Percentiles rank a stretch among this genome's conserved stretches.
Evolutionary conservation across 768 basidiomycete genomes (phyloP).

Genomic region (Austroboletus eburneus): DNA sequence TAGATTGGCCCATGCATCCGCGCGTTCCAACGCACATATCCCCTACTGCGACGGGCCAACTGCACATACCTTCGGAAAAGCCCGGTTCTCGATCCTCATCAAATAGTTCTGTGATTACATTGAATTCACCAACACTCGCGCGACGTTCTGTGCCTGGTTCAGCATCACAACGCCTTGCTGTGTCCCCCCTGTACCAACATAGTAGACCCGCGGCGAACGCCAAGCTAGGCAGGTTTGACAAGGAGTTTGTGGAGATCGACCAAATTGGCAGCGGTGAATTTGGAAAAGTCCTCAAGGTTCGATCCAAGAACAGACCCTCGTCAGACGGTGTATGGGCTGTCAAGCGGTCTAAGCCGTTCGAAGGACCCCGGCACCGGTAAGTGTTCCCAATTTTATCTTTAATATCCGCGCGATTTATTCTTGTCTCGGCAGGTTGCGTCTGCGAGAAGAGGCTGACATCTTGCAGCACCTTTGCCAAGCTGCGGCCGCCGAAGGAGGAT

Average conservation of each 20-base stretch:
- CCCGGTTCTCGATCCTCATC: slow-evolving; percentile 58
- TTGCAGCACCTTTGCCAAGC: slow-evolving; percentile 66
- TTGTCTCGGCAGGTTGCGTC: slow-evolving; percentile 53
- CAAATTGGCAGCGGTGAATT: slow-evolving; percentile 90
- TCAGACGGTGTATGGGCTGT: slow-evolving; percentile 68
- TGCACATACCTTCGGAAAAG: slow-evolving; percentile 39
- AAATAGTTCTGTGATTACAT: slow-evolving; percentile 42
- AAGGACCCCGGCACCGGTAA: slow-evolving; percentile 87
- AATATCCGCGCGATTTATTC: slow-evolving; percentile 16
- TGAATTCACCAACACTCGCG: slow-evolving; percentile 44
- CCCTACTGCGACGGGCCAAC: slow-evolving; percentile 38
- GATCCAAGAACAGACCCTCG: slow-evolving; percentile 51
- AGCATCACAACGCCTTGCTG: slow-evolving; percentile 21
- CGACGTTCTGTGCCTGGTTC: slow-evolving; percentile 30
- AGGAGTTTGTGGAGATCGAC: slow-evolving; percentile 74
- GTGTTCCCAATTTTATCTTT: slow-evolving; percentile 24
- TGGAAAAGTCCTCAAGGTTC: slow-evolving; percentile 86
- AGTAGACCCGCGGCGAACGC: slow-evolving; percentile 40
- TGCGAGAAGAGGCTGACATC: slow-evolving; percentile 93
- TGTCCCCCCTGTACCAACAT: slow-evolving; percentile 19
- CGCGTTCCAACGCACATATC: slow-evolving; percentile 47
- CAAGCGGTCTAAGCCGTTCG: slow-evolving; percentile 91
- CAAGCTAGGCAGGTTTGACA: slow-evolving; percentile 67
- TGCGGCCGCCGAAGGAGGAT: slow-evolving; percentile 23
- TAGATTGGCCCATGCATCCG: slow-evolving; percentile 57